These are phyloP conservation scores for Halteria grandinella DNA, from an alignment of 73 alveolate species.

Conservation along the genomic window DNA sequence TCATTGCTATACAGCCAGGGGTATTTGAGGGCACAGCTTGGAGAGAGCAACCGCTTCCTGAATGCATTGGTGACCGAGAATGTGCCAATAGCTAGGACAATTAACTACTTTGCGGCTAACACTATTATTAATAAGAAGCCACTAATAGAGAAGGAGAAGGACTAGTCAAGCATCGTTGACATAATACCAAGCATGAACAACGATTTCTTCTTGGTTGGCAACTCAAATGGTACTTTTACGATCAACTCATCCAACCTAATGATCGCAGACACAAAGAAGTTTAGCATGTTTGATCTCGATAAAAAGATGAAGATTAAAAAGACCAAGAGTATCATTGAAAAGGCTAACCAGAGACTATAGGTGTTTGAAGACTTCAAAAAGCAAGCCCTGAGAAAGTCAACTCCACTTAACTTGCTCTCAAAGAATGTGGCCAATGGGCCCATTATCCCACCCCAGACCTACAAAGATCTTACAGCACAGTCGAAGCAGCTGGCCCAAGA, in stretches of 20 bases:
- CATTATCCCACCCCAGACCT: too few species aligned
- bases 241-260: not conserved
- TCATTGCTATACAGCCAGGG: not conserved
- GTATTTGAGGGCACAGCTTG: not conserved
- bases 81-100: not conserved
- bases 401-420: too few species aligned
- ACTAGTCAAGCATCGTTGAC: not conserved
- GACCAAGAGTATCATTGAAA: not conserved
- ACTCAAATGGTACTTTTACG: not conserved
- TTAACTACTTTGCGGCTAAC: conserved; percentile 26
- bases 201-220: conserved; percentile 1
- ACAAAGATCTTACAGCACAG: too few species aligned
- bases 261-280: not conserved
- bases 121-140: too few species aligned
- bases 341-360: not conserved
- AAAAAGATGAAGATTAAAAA: not conserved
- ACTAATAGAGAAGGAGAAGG: not conserved
- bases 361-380: conserved; percentile 1
- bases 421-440: too few species aligned
- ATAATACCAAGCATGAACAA: not conserved
- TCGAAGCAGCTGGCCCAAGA: too few species aligned
- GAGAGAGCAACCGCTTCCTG: conserved; percentile 18
- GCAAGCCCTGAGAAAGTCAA: too few species aligned
- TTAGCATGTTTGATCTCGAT: not conserved
- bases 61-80: conserved; percentile 8